Evolutionary conservation across 352 stramenopile genomes (phyloP).

Genomic region (Pythium dissotocum): DNA sequence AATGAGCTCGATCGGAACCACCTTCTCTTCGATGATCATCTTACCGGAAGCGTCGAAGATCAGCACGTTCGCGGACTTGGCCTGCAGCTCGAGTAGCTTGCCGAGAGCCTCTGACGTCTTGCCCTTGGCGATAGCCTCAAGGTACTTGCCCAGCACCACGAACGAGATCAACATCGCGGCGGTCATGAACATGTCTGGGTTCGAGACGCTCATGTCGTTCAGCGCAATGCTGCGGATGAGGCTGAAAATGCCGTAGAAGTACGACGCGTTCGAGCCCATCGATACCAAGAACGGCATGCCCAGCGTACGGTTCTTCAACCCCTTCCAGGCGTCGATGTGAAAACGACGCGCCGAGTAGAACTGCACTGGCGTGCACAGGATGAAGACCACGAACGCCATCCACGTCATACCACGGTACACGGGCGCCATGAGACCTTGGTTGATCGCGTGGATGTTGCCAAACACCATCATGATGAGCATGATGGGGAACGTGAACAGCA

Average conservation of each 20-base stretch:
- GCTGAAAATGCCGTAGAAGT: conserved; percentile 94
- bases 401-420: conserved; percentile 71
- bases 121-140: conserved; percentile 93
- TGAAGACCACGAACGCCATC: conserved; percentile 70
- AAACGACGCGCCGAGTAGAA: conserved; percentile 94
- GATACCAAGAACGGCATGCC: conserved; percentile 98
- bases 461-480: conserved; percentile 92
- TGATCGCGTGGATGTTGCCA: conserved; percentile 67
- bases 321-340: conserved; percentile 93
- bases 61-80: conserved; percentile 94
- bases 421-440: conserved; percentile 44
- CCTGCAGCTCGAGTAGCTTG: conserved; percentile 95
- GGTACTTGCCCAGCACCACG: conserved; percentile 97
- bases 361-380: conserved; percentile 95
- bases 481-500: conserved; percentile 94
- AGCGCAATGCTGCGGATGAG: conserved; percentile 72
- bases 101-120: conserved; percentile 95
- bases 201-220: conserved; percentile 64
- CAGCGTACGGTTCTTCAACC: conserved; percentile 85
- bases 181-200: conserved; percentile 96
- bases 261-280: conserved; percentile 95
- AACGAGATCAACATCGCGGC: conserved; percentile 98
- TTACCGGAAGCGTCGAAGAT: conserved; percentile 63
- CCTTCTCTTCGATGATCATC: conserved; percentile 36
- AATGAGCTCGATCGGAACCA: conserved; percentile 85